phyloP scores from a whole-genome alignment of 805 yeast genomes.

The Lipomyces chichibuensis region DNA sequence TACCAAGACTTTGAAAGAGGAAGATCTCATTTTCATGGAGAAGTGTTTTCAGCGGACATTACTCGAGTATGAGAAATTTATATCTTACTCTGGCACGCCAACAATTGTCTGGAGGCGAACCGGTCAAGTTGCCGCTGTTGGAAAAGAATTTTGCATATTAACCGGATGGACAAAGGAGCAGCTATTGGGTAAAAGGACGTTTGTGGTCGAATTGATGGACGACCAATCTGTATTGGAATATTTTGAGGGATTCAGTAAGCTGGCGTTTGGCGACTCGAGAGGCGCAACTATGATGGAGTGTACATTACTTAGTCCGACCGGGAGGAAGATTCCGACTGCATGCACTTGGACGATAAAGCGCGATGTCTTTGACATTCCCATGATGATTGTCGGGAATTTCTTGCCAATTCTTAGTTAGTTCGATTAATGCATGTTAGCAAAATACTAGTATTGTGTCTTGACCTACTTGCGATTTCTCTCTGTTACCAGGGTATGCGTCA shows the following conservation, averaged over 20 bases:
- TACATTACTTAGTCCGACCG: slow-evolving; percentile 62
- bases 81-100: slow-evolving; percentile 86
- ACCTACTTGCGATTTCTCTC: neutral
- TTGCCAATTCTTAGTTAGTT: slow-evolving; percentile 61
- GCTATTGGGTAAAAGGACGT: slow-evolving; percentile 65
- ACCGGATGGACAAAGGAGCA: slow-evolving; percentile 87
- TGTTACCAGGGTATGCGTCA: too few species aligned
- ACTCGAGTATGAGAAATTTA: slow-evolving; percentile 83
- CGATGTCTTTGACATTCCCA: slow-evolving; percentile 94
- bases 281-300: slow-evolving; percentile 91
- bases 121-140: slow-evolving; percentile 92
- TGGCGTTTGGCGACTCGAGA: slow-evolving; percentile 87
- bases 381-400: slow-evolving; percentile 95
- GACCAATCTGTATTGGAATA: slow-evolving; percentile 85
- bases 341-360: slow-evolving; percentile 92
- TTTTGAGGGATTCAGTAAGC: slow-evolving; percentile 78
- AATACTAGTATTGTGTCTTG: neutral
- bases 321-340: slow-evolving; percentile 61
- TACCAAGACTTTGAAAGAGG: slow-evolving; percentile 83
- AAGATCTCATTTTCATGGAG: slow-evolving; percentile 92
- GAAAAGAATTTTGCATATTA: slow-evolving; percentile 86
- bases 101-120: slow-evolving; percentile 95
- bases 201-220: slow-evolving; percentile 69
- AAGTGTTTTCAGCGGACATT: slow-evolving; percentile 93
- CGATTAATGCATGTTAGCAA: neutral